Conservation (phyloP, 352 stramenopile genomes). For the Blastocystis sp. region DNA sequence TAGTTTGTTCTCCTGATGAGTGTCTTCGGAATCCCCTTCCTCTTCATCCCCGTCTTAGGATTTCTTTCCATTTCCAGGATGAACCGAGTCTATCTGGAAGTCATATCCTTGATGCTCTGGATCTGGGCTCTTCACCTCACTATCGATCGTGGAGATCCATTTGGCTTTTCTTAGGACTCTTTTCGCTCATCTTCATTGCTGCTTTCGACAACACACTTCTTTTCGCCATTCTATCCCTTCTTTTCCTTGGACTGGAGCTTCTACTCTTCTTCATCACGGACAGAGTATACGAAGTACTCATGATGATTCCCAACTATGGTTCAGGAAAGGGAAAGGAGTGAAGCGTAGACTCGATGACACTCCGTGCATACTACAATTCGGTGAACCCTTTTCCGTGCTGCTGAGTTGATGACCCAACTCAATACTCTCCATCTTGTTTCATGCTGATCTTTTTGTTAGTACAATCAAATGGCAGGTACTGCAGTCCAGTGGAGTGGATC, state of each 20-base stretch:
- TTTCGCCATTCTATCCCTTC: constrained; percentile 4
- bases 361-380: background rate
- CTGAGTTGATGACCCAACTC: too few relatives aligned
- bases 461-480: too few relatives aligned
- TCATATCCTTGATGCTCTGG: constrained; percentile 36
- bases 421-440: too few relatives aligned
- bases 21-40: constrained; percentile 9
- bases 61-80: background rate
- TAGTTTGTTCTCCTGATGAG: constrained; percentile 4
- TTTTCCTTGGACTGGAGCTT: background rate
- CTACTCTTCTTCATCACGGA: background rate
- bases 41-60: constrained; percentile 19
- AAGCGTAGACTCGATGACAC: background rate
- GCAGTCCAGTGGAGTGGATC: background rate
- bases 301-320: constrained; percentile 32
- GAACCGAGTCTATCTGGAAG: background rate
- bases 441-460: too few relatives aligned
- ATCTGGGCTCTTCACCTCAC: background rate
- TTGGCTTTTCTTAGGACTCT: constrained; percentile 32
- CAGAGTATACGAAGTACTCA: constrained; percentile 19
- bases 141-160: constrained; percentile 32
- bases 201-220: constrained; percentile 13
- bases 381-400: too few relatives aligned
- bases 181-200: constrained; percentile 36
- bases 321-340: background rate